Evolutionary conservation across 805 yeast species (phyloP).

Genomic region (Candida taoyuanica): DNA sequence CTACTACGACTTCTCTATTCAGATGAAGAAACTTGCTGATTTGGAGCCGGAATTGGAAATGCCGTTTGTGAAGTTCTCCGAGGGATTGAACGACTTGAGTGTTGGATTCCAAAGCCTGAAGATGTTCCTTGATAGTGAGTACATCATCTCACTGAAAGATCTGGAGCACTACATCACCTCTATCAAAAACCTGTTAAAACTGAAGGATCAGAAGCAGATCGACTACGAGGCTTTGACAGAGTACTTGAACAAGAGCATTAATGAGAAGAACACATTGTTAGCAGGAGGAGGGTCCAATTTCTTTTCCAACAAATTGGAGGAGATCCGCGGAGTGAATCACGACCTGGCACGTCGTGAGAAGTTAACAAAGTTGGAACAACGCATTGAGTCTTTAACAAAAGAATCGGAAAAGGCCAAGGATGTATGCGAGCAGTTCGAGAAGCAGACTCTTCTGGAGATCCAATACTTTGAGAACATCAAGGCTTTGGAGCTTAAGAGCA

Average conservation of each 20-base stretch:
- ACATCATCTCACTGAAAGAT: conserved; percentile 78
- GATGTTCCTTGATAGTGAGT: conserved; percentile 66
- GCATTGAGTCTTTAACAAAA: conserved; percentile 42
- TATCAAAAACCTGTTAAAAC: conserved; percentile 63
- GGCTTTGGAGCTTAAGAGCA: conserved; percentile 66
- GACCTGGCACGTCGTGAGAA: conserved; percentile 50
- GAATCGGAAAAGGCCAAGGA: conserved; percentile 49
- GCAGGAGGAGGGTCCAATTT: conserved; percentile 51
- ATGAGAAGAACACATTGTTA: conserved; percentile 54
- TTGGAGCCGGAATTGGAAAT: conserved; percentile 41
- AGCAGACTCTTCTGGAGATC: conserved; percentile 52
- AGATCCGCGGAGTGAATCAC: conserved; percentile 58
- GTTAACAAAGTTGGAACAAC: conserved; percentile 43
- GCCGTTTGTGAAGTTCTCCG: conserved; percentile 40
- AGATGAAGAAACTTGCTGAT: conserved; percentile 61
- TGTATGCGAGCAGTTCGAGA: conserved; percentile 50
- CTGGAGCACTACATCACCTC: conserved; percentile 74
- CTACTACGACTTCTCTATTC: conserved; percentile 64
- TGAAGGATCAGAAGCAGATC: conserved; percentile 86
- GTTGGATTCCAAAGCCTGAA: conserved; percentile 40
- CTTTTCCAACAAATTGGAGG: conserved; percentile 54
- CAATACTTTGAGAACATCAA: conserved; percentile 75
- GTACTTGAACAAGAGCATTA: conserved; percentile 65
- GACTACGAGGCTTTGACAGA: conserved; percentile 85
- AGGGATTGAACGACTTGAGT: conserved; percentile 41